Base-by-base conservation (phyloP, 2,329 filamentous ascomycete species). In the Sporothrix mexicana region DNA sequence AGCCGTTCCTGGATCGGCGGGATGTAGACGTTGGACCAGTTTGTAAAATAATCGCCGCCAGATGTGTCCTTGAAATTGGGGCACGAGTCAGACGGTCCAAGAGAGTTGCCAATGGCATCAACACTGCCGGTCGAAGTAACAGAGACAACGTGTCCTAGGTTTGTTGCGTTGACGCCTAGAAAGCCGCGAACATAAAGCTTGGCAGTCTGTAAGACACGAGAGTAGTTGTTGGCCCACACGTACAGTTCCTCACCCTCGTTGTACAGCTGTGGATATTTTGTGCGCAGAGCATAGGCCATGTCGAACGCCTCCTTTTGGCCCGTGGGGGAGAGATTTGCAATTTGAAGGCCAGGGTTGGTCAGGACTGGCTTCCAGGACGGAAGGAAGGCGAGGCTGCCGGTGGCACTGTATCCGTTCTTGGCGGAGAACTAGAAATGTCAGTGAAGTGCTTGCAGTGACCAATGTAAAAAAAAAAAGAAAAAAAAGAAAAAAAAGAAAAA, bases 171-270 rank as follows among this genome's bases (percentile, higher is more conserved):
- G 25, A 85, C 83, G 0, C 89, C 89, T 0, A 92, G 79, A 77
- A 88, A 92, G 8, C 90, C 90, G 45, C 85, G 85, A 1, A 89
- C 82, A 75, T 92, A 92, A 62, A 88, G 83, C 69, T 87, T 82
- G 1, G 89, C 89, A 1, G 88, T 90, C 78, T 91, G 87, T 12
- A 91, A 81, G 0, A 90, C 88, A 6, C 88, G 85, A 6, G 87
- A 86, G 78, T 92, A 92, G 76, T 89, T 87, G 78, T 92, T 92
- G 20, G 88, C 85, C 88, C 88, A 92, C 7, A 90, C 85, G 9
- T 86, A 82, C 76, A 91, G 91, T 9, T 82, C 77, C 5, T 84
- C 81, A 7, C 84, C 84, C 69, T 85, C 82, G 0, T 78, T 76
- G 75, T 88, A 87, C 20, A 91, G 83, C 51, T 85, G 79, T 0